Conservation (phyloP, 805 yeast species). For the Candida hungchunana region DNA sequence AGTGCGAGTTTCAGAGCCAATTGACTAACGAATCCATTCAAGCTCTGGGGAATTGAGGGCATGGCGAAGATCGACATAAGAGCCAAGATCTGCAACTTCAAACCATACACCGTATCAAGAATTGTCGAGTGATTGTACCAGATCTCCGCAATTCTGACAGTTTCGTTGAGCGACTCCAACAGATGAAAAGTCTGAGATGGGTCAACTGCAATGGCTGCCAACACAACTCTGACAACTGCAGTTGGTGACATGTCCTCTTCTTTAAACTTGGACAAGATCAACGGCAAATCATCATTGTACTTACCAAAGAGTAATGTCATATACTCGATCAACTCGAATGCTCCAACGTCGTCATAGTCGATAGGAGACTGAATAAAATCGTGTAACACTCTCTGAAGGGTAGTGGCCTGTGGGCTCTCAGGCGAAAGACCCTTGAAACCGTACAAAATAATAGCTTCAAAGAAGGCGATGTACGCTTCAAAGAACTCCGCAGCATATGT, state of each 20-base stretch:
- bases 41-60: conserved; percentile 36
- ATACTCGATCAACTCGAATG: conserved; percentile 29
- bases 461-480: conserved; percentile 52
- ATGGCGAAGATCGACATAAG: conserved; percentile 46
- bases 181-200: conserved; percentile 50
- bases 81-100: conserved; percentile 70
- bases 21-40: conserved; percentile 38
- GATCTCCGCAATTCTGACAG: conserved; percentile 46
- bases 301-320: conserved; percentile 15
- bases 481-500: conserved; percentile 57
- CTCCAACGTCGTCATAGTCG: conserved; percentile 33
- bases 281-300: conserved; percentile 15
- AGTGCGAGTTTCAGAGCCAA: conserved; percentile 48
- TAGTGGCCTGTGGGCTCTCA: conserved; percentile 16
- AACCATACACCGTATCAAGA: conserved; percentile 68
- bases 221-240: conserved; percentile 52
- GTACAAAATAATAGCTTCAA: conserved; percentile 47
- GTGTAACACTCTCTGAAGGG: conserved; percentile 14
- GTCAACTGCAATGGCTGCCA: conserved; percentile 61
- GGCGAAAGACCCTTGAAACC: conserved; percentile 38
- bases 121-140: conserved; percentile 57
- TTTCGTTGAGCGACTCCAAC: conserved; percentile 42
- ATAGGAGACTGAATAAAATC: conserved; percentile 20
- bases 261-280: conserved; percentile 12
- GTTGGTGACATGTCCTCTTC: conserved; percentile 34